These are phyloP conservation scores for Guadua angustifolia DNA, from an alignment of 176 grass and related monocot species.

Conservation along the genomic window DNA sequence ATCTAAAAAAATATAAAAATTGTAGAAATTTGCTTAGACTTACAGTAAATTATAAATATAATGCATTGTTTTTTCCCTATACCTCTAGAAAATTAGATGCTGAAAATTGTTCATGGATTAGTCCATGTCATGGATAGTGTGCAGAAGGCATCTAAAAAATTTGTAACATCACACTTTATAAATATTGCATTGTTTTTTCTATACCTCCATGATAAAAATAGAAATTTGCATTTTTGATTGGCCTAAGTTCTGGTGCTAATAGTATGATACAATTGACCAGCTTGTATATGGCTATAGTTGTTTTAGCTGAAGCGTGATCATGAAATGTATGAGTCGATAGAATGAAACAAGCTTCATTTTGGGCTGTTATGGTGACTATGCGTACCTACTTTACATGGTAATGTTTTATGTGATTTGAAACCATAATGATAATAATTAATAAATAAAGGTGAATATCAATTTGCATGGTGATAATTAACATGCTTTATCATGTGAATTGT, in stretches of 20 bases:
- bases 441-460: conserved; percentile 5
- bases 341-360: background rate
- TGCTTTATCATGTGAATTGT: background rate
- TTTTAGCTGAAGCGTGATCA: conserved; percentile 15
- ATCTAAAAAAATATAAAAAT: conserved; percentile 5
- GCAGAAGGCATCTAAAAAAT: no score
- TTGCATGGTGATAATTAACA: background rate
- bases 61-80: background rate
- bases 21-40: background rate
- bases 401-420: background rate
- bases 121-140: background rate
- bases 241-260: background rate
- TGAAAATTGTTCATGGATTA: conserved; percentile 16
- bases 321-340: background rate
- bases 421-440: conserved; percentile 18
- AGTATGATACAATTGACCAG: conserved; percentile 8
- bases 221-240: conserved; percentile 20
- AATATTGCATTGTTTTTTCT: no score
- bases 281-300: conserved; percentile 3
- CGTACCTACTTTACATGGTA: background rate
- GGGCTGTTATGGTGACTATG: background rate
- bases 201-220: background rate
- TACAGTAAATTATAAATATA: background rate
- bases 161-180: background rate
- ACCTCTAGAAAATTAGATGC: conserved; percentile 6